Base-by-base conservation (phyloP, 495 filamentous ascomycete species). In the Penicillium lagena region DNA sequence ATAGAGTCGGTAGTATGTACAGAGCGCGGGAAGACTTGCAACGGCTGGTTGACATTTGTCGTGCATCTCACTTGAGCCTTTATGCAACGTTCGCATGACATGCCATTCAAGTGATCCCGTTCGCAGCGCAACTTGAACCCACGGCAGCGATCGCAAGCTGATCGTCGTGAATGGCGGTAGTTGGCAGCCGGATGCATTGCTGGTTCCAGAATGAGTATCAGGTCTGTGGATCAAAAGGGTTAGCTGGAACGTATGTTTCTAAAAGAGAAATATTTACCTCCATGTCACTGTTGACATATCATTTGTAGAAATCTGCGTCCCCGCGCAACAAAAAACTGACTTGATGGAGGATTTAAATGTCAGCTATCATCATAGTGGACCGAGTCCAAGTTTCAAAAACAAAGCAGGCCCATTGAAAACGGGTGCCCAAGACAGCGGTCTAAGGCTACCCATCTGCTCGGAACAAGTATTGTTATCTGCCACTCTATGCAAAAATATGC, bases 81-180 rank as follows among this genome's bases (percentile, higher is more conserved):
- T 29, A 61, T 49, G 33, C 58, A 61, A 13, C 58, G 47, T 28
- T 61, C 58, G 15, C 58, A 61, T 15, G 58, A 59, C 45, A 49
- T 50, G 28, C 55, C 52, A 42, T 48, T 50, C 13, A 56, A 37
- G 34, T 56, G 52, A 57, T 58, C 62, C 7, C 67, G 56, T 15
- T 67, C 45, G 49, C 67, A 71, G 12, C 64, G 59, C 10, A 70
- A 43, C 43, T 70, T 71, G 29, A 65, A 62, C 10, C 58, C 62
- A n/a, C 65, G 63, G 37, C 66, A 71, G n/a, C 64, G 55, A 52
- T 71, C 66, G 29, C 66, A 71, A 13, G 67, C 67, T 3, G 64
- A 71, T 8, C 67, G 46, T 31, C 67, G 57, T 11, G 66, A 60
- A 13, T 57, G 59, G 10, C 53, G 41, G 37, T 58, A 60, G 28